phyloP scores from a whole-genome alignment of 139 green algal genomes.

The Diplosphaera chodatii region DNA sequence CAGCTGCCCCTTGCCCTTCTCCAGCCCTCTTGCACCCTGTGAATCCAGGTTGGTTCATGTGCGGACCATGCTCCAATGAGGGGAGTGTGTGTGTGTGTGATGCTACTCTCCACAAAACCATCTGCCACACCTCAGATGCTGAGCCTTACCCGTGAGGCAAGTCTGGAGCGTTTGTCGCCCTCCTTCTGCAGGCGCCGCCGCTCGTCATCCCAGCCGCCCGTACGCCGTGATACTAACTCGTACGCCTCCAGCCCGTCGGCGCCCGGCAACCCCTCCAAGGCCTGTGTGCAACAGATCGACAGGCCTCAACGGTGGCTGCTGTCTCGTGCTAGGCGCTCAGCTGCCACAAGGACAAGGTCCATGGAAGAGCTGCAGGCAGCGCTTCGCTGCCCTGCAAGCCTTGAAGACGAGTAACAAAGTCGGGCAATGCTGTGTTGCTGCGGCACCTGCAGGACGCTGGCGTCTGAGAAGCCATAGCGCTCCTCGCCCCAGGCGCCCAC shows the following conservation, averaged over 20 bases:
- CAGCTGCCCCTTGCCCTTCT: constrained; percentile 12
- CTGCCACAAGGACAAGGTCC: not conserved
- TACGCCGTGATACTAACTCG: constrained; percentile 36
- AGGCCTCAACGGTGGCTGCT: too few species aligned
- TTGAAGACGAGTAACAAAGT: too few species aligned
- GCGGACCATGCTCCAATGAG: too few species aligned
- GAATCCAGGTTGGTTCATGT: not conserved
- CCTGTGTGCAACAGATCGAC: too few species aligned
- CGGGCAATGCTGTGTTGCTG: too few species aligned
- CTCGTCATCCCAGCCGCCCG: constrained; percentile 32
- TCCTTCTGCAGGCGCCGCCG: constrained; percentile 16
- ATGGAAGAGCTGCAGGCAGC: too few species aligned
- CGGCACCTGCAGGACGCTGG: constrained; percentile 47
- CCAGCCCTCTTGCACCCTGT: constrained; percentile 8
- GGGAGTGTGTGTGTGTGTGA: too few species aligned
- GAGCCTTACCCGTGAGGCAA: not conserved
- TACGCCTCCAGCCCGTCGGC: constrained; percentile 25
- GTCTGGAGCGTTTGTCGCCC: not conserved
- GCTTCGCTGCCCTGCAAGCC: too few species aligned
- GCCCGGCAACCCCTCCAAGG: constrained; percentile 30
- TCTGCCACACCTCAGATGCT: too few species aligned
- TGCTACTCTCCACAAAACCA: too few species aligned
- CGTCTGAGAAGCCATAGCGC: constrained; percentile 54
- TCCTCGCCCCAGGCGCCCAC: constrained; percentile 42
- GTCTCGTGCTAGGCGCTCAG: too few species aligned